Conservation (phyloP, 305 asterid genomes). For the Galium porrigens region DNA sequence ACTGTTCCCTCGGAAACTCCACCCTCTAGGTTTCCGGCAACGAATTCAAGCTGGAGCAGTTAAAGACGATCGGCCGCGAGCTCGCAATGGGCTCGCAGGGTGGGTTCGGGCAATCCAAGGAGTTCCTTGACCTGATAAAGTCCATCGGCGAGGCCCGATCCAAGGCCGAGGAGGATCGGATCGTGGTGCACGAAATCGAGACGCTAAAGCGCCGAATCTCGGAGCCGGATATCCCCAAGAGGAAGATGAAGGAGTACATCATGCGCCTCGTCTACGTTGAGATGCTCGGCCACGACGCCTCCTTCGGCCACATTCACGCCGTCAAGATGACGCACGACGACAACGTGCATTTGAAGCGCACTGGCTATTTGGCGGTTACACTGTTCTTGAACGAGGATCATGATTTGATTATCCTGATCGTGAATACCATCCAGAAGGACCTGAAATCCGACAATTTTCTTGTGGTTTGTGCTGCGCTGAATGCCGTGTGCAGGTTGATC, state of each 20-base stretch:
- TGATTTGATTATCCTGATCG: slow-evolving; percentile 86
- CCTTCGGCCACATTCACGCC: slow-evolving; percentile 91
- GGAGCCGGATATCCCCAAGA: slow-evolving; percentile 72
- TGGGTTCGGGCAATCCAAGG: slow-evolving; percentile 84
- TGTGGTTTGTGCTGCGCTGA: slow-evolving; percentile 81
- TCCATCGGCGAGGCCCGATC: slow-evolving; percentile 97
- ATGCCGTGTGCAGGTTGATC: slow-evolving; percentile 84
- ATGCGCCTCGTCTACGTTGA: slow-evolving; percentile 73
- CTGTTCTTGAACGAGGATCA: slow-evolving; percentile 85
- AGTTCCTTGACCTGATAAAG: slow-evolving; percentile 78
- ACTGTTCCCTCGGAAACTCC: neutral
- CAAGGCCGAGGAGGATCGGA: slow-evolving; percentile 91
- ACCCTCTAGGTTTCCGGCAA: neutral
- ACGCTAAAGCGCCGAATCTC: slow-evolving; percentile 52
- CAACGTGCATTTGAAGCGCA: slow-evolving; percentile 51
- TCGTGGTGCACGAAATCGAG: slow-evolving; percentile 69
- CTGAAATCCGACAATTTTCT: slow-evolving; percentile 81
- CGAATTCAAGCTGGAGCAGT: slow-evolving; percentile 66
- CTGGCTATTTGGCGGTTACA: slow-evolving; percentile 91
- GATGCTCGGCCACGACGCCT: slow-evolving; percentile 96
- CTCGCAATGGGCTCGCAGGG: slow-evolving; percentile 98
- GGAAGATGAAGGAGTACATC: slow-evolving; percentile 81
- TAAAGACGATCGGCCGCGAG: slow-evolving; percentile 91
- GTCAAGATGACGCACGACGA: slow-evolving; percentile 98
- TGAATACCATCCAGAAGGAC: slow-evolving; percentile 96